Evolutionary conservation across 371 early-diverging fungal genomes (phyloP).

Genomic region (Batrachochytrium dendrobatidis): DNA sequence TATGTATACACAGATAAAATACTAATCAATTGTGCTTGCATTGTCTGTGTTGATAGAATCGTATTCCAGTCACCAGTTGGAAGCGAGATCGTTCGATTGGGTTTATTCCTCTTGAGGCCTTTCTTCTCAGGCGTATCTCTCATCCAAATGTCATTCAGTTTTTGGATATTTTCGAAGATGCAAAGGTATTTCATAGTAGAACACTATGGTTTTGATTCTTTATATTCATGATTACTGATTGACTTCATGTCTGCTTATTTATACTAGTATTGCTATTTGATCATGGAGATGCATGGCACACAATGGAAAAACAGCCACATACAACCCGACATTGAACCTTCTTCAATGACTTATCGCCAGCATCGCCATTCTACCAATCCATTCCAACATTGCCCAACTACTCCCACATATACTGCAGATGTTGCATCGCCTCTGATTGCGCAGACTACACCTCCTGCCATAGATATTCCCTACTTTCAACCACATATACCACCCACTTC

Average conservation of each 20-base stretch:
- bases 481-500: too few species aligned
- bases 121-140: conserved; percentile 26
- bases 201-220: background rate
- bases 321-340: background rate
- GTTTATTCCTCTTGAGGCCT: conserved; percentile 34
- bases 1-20: background rate
- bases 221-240: background rate
- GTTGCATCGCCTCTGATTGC: too few species aligned
- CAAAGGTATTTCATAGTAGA: conserved; percentile 5
- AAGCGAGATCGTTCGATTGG: conserved; percentile 50
- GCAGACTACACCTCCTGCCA: too few species aligned
- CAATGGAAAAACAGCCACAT: conserved; percentile 1
- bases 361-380: too few species aligned
- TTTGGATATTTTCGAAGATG: conserved; percentile 68
- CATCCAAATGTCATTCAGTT: conserved; percentile 83
- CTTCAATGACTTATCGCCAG: too few species aligned
- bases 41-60: too few species aligned
- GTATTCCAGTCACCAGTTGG: conserved; percentile 56
- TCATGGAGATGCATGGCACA: conserved; percentile 28
- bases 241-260: background rate
- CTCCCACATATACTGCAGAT: too few species aligned
- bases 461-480: too few species aligned
- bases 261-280: conserved; percentile 6
- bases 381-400: too few species aligned
- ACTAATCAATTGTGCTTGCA: conserved; percentile 49